Base-by-base conservation (phyloP, 805 yeast species). In the Candida mattraensis region DNA sequence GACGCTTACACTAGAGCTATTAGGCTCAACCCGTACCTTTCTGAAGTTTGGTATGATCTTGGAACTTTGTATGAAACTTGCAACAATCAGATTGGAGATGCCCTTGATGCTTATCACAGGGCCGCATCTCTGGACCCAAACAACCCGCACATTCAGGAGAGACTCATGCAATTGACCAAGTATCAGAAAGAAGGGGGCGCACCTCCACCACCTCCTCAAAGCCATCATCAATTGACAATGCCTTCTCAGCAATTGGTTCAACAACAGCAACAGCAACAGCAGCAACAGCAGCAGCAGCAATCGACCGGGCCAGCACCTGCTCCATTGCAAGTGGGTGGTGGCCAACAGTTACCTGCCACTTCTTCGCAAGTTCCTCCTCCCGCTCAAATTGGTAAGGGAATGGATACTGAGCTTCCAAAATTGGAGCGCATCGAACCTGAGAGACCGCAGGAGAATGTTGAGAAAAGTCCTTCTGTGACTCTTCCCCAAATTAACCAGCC, bases 1-100 rank as follows among this genome's bases (percentile, higher is more conserved):
- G 98, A 93, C 60, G 99, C 99, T 11, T 93, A 93, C 66, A 89
- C 98, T 6, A 72, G 98, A 37, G 99, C 99, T 8, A 93, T 93
- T 42, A 74, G 97, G 51, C 75, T 93, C 53, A 93, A 93, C 53
- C 99, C 99, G 11, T 89, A 89, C 67, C 84, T 93, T 48, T 80
- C 93, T 42, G 99, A 93, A 63, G 99, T 93, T 17, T 93, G 99
- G 99, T 93, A 93, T 64, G 99, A 93, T 64, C 74, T 93, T 56
- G 99, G 99, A 40, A 93, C 98, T 5, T 68, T 93, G 26, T 93
- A 93, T 61, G 99, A 93, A 64, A 87, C 97, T 22, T 93, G 99
- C 67, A 93, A 89, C 64, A 89, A 91, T 65, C 99, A 93, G 65
- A 75, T 88, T 41, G 76, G 82, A 42, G 99, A 93, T 60, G 99